Conservation (phyloP, 108 stramenopile species). For the Pseudonitzschia pungens region DNA sequence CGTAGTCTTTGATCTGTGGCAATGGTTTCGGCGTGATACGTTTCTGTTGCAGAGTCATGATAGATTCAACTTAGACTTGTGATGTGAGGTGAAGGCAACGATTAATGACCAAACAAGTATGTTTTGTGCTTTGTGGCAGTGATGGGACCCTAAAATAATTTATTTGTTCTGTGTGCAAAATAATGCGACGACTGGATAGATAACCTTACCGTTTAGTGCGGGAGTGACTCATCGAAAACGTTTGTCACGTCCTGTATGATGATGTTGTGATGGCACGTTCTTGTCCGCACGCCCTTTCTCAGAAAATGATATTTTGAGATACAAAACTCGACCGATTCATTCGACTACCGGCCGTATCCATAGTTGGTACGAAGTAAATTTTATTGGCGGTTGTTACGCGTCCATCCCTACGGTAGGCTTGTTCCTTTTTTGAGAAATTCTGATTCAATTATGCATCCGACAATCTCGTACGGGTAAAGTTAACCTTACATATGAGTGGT, state of each 20-base stretch:
- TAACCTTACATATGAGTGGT: no score
- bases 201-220: not conserved
- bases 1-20: conserved; percentile 66
- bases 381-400: no score
- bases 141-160: not conserved
- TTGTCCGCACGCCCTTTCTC: not conserved
- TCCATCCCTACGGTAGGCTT: no score
- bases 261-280: not conserved
- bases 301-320: no score
- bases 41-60: conserved; percentile 20
- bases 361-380: no score
- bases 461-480: no score
- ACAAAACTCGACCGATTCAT: no score
- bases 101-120: not conserved
- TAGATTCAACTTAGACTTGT: not conserved
- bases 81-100: not conserved
- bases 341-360: no score
- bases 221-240: not conserved
- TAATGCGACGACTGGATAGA: not conserved
- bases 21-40: conserved; percentile 51
- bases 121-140: not conserved
- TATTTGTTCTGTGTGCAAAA: not conserved
- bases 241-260: not conserved
- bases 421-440: no score
- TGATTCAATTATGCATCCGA: no score